Conservation (phyloP, 2,329 filamentous ascomycete genomes). For the Coniella lustricola region DNA sequence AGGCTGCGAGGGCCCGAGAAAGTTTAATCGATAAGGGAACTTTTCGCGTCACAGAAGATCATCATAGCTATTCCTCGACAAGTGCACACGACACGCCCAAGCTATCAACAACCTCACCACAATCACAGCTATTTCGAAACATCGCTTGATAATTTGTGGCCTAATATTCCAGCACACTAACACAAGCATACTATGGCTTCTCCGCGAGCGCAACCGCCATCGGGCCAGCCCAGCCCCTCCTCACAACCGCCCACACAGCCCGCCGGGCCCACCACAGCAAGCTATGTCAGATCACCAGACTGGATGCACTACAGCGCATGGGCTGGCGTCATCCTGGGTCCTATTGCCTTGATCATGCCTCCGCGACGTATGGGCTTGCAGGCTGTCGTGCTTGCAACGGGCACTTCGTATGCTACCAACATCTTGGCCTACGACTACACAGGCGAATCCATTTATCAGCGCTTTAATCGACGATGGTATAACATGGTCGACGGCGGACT, state of each 20-base stretch:
- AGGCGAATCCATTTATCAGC: slow-evolving; percentile 43
- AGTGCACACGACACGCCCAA: background rate
- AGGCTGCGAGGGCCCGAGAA: background rate
- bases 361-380: slow-evolving; percentile 46
- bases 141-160: background rate
- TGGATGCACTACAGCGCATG: slow-evolving; percentile 41
- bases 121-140: background rate
- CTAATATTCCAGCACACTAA: too few relatives aligned
- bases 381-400: slow-evolving; percentile 40
- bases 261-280: background rate
- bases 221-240: background rate
- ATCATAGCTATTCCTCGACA: background rate
- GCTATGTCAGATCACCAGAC: slow-evolving; percentile 21
- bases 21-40: background rate
- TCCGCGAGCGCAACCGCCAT: slow-evolving; percentile 8
- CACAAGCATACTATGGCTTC: slow-evolving; percentile 5
- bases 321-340: slow-evolving; percentile 39
- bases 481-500: slow-evolving; percentile 46
- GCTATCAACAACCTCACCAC: background rate
- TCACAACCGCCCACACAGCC: background rate
- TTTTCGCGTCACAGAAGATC: background rate
- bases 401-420: slow-evolving; percentile 46
- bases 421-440: slow-evolving; percentile 51
- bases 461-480: slow-evolving; percentile 36
- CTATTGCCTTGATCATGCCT: slow-evolving; percentile 43